phyloP scores from a whole-genome alignment of 1,139 yeast species.

The Magnusiomyces tetraspermus region DNA sequence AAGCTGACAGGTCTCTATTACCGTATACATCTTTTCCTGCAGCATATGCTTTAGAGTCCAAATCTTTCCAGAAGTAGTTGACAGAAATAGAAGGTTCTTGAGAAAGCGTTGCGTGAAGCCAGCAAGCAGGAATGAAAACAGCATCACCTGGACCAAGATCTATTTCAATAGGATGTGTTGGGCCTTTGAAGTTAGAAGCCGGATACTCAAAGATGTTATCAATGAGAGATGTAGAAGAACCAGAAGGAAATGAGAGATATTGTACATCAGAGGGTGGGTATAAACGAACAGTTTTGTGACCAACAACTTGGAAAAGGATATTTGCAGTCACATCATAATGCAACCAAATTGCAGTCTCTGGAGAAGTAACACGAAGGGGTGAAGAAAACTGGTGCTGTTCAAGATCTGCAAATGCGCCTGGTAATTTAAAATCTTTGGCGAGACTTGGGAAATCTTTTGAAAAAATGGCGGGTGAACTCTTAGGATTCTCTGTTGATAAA shows the following conservation, averaged over 20 bases:
- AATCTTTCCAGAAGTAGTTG: constrained; percentile 33
- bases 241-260: constrained; percentile 27
- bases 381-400: constrained; percentile 28
- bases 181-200: constrained; percentile 14
- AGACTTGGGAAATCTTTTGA: constrained; percentile 28
- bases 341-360: constrained; percentile 32
- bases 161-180: constrained; percentile 27
- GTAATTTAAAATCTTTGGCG: constrained; percentile 28
- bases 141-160: constrained; percentile 34
- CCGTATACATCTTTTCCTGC: constrained; percentile 33
- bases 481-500: constrained; percentile 27
- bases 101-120: constrained; percentile 34
- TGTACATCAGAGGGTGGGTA: constrained; percentile 32
- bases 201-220: constrained; percentile 27
- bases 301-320: constrained; percentile 32
- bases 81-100: constrained; percentile 29
- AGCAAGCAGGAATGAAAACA: constrained; percentile 32
- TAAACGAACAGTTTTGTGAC: constrained; percentile 29
- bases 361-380: constrained; percentile 31
- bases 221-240: constrained; percentile 30
- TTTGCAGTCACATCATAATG: constrained; percentile 35
- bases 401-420: constrained; percentile 18
- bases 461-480: constrained; percentile 27
- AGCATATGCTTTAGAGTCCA: constrained; percentile 24
- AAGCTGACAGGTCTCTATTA: constrained; percentile 30